Percentiles rank a stretch among this genome's conserved stretches.
These are phyloP conservation scores for Euclidium syriacum DNA, from an alignment of 345 rosid genomes.

Conservation along the genomic window DNA sequence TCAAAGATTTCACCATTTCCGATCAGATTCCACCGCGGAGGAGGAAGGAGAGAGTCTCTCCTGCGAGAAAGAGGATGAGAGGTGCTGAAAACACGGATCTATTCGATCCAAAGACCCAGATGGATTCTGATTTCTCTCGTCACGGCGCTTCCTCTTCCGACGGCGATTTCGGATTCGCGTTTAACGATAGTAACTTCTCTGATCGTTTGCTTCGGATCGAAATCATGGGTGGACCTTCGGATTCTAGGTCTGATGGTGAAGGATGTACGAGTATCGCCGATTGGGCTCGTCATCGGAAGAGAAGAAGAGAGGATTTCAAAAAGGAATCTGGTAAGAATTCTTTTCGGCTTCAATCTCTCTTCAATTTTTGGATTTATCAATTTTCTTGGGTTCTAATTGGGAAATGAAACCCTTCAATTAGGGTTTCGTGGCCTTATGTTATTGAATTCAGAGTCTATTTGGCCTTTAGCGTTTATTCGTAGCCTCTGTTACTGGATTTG, in stretches of 20 bases:
- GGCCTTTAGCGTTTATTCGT: neutral
- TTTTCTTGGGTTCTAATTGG: neutral
- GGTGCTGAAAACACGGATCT: constrained; percentile 48
- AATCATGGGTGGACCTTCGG: constrained; percentile 63
- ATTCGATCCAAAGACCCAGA: constrained; percentile 64
- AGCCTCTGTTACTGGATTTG: neutral
- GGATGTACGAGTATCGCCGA: constrained; percentile 72
- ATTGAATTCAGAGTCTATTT: too few relatives aligned
- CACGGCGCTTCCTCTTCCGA: constrained; percentile 45
- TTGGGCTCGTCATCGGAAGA: constrained; percentile 89
- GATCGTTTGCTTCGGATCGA: constrained; percentile 91
- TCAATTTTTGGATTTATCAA: neutral
- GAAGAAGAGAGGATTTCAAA: constrained; percentile 76
- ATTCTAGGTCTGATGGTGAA: constrained; percentile 48
- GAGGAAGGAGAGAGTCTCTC: neutral
- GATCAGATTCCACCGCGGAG: neutral
- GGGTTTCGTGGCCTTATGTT: too few relatives aligned
- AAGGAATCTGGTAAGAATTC: constrained; percentile 50
- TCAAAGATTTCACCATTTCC: neutral
- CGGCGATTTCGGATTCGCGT: constrained; percentile 88
- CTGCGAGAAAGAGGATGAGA: constrained; percentile 7
- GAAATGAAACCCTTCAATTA: neutral
- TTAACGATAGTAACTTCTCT: constrained; percentile 92
- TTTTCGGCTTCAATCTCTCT: neutral
- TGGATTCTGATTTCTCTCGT: constrained; percentile 59